A percentile compares a stretch with the other conserved stretches of the same genome.
Evolutionary conservation across 768 basidiomycete genomes (phyloP).

Genomic region (Butyriboletus loyo): DNA sequence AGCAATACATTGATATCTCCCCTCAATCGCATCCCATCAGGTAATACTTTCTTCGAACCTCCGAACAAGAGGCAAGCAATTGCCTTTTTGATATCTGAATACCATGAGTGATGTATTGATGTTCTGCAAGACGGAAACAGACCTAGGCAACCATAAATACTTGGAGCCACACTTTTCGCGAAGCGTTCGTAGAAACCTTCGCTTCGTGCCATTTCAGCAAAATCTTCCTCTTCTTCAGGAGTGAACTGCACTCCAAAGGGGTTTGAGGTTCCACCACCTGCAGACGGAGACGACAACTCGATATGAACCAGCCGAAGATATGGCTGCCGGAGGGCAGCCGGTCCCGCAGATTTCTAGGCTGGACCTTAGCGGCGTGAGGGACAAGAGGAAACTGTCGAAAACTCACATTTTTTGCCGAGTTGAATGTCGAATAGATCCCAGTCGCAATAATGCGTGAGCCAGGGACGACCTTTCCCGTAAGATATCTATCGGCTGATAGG

Average conservation of each 20-base stretch:
- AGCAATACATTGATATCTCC: constrained; percentile 98
- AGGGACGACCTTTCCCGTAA: constrained; percentile 92
- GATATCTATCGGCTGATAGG: constrained; percentile 83
- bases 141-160: constrained; percentile 96
- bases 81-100: constrained; percentile 95
- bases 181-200: constrained; percentile 93
- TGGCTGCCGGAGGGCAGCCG: constrained; percentile 87
- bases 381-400: neutral
- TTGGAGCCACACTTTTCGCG: constrained; percentile 90
- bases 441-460: constrained; percentile 95
- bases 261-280: constrained; percentile 69
- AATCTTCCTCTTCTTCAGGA: constrained; percentile 97
- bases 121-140: neutral
- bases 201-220: constrained; percentile 83
- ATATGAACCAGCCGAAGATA: constrained; percentile 93
- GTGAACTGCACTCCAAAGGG: constrained; percentile 88
- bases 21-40: constrained; percentile 94
- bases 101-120: constrained; percentile 4
- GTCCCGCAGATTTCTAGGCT: constrained; percentile 70
- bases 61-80: constrained; percentile 96
- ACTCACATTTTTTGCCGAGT: constrained; percentile 78
- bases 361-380: neutral
- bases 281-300: constrained; percentile 79
- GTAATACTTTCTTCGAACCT: constrained; percentile 94
- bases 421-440: constrained; percentile 96